A percentile compares a stretch with the other conserved stretches of the same genome.
phyloP scores from a whole-genome alignment of 805 yeast genomes.

The Ogataea corticis region DNA sequence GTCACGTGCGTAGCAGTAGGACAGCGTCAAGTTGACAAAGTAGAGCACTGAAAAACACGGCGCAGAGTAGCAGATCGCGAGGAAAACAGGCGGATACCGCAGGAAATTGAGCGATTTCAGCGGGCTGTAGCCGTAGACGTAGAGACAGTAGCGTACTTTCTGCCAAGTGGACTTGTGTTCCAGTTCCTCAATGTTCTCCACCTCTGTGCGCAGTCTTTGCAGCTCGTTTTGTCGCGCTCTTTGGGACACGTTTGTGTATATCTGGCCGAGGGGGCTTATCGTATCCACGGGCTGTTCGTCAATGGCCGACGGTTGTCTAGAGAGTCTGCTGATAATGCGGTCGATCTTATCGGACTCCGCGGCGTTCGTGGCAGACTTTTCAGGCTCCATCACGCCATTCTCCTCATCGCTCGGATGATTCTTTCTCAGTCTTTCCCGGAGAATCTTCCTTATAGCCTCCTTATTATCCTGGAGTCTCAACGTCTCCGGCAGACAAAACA shows the following conservation, averaged over 20 bases:
- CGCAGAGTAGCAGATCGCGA: slow-evolving; percentile 66
- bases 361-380: neutral
- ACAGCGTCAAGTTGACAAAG: slow-evolving; percentile 71
- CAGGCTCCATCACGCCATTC: slow-evolving; percentile 9
- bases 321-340: slow-evolving; percentile 37
- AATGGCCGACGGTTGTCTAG: slow-evolving; percentile 26
- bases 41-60: slow-evolving; percentile 72
- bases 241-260: slow-evolving; percentile 29
- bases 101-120: slow-evolving; percentile 60
- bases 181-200: slow-evolving; percentile 23
- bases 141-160: slow-evolving; percentile 32
- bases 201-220: slow-evolving; percentile 23
- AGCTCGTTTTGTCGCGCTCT: slow-evolving; percentile 20
- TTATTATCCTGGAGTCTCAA: slow-evolving; percentile 61
- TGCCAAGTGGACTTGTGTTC: slow-evolving; percentile 19
- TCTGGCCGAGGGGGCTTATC: slow-evolving; percentile 32
- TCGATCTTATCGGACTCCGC: slow-evolving; percentile 26
- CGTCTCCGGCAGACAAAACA: slow-evolving; percentile 77
- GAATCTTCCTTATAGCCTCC: slow-evolving; percentile 49
- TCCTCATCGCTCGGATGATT: slow-evolving; percentile 18
- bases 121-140: slow-evolving; percentile 58
- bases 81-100: slow-evolving; percentile 70
- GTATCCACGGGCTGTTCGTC: slow-evolving; percentile 38
- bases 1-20: slow-evolving; percentile 55
- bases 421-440: slow-evolving; percentile 37